phyloP scores from a whole-genome alignment of 2,329 filamentous ascomycete genomes.

The Zalaria sp. region DNA sequence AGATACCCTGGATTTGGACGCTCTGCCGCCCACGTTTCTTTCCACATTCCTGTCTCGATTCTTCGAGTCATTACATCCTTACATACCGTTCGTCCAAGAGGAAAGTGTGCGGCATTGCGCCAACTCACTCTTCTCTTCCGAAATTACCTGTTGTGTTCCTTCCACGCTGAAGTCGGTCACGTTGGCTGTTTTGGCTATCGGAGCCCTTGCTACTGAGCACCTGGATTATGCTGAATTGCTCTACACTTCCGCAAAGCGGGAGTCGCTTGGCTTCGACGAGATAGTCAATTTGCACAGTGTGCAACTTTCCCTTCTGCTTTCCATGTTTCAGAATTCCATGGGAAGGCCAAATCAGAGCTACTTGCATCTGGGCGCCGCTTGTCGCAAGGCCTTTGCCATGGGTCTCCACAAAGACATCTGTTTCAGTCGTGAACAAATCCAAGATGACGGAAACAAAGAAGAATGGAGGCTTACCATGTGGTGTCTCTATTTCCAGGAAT shows the following conservation, averaged over 20 bases:
- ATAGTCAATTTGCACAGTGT: slow-evolving; percentile 19
- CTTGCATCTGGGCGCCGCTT: slow-evolving; percentile 15
- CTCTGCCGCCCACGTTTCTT: neutral
- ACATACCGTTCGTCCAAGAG: neutral
- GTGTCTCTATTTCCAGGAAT: slow-evolving; percentile 16
- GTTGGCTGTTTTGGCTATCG: slow-evolving; percentile 13
- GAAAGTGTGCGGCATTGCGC: neutral
- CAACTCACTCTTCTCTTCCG: neutral
- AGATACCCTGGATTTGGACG: neutral
- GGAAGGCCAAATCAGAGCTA: slow-evolving; percentile 17
- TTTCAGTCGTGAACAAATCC: neutral
- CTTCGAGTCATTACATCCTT: neutral
- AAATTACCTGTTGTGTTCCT: no score
- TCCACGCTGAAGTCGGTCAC: slow-evolving; percentile 8
- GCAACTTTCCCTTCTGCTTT: slow-evolving; percentile 14
- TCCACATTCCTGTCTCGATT: neutral
- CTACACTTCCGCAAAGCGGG: slow-evolving; percentile 13
- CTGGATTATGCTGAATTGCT: slow-evolving; percentile 14
- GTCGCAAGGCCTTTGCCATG: slow-evolving; percentile 15
- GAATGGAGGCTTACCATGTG: slow-evolving; percentile 15
- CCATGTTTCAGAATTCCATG: slow-evolving; percentile 16
- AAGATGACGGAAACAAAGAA: slow-evolving; percentile 8
- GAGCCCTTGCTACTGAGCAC: slow-evolving; percentile 12
- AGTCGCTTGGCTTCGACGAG: slow-evolving; percentile 14
- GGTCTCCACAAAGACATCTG: slow-evolving; percentile 14